phyloP scores from a whole-genome alignment of 2,329 filamentous ascomycete genomes.

The Grosmannia huntii region DNA sequence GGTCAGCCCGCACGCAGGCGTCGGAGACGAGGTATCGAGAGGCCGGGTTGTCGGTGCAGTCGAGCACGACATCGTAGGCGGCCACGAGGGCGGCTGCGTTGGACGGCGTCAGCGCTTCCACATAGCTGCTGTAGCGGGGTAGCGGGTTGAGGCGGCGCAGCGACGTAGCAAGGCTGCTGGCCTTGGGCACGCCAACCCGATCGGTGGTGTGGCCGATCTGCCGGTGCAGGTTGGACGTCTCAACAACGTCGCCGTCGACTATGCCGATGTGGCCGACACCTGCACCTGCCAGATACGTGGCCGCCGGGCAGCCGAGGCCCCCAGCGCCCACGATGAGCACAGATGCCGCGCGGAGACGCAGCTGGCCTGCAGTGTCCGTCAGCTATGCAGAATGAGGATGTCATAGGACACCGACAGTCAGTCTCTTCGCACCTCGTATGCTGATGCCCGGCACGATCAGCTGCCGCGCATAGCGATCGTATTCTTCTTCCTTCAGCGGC shows the following conservation, averaged over 20 bases:
- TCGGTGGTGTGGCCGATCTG: conserved; percentile 70
- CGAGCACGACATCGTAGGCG: conserved; percentile 71
- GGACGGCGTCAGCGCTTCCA: conserved; percentile 51
- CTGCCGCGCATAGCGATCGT: conserved; percentile 78
- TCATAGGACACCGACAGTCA: neutral
- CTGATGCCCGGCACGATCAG: conserved; percentile 79
- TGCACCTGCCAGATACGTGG: conserved; percentile 82
- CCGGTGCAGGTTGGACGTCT: conserved; percentile 81
- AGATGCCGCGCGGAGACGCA: conserved; percentile 53
- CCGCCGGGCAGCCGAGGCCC: conserved; percentile 82
- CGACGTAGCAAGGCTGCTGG: conserved; percentile 58
- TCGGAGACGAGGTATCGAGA: conserved; percentile 90
- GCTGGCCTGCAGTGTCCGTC: conserved; percentile 46
- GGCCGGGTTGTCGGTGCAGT: conserved; percentile 90
- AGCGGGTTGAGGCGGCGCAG: conserved; percentile 57
- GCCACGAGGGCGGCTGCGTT: conserved; percentile 55
- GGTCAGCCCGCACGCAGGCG: conserved; percentile 65
- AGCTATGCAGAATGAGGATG: neutral
- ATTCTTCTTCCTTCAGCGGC: conserved; percentile 62
- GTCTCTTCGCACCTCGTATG: conserved; percentile 42
- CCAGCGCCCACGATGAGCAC: conserved; percentile 80
- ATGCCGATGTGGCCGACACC: conserved; percentile 75
- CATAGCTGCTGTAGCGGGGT: conserved; percentile 50
- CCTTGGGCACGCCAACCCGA: conserved; percentile 64
- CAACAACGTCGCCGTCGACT: conserved; percentile 78